A percentile compares a stretch with the other conserved stretches of the same genome.
Evolutionary conservation across 345 rosid species (phyloP).

Genomic region (Sonneratia alba): DNA sequence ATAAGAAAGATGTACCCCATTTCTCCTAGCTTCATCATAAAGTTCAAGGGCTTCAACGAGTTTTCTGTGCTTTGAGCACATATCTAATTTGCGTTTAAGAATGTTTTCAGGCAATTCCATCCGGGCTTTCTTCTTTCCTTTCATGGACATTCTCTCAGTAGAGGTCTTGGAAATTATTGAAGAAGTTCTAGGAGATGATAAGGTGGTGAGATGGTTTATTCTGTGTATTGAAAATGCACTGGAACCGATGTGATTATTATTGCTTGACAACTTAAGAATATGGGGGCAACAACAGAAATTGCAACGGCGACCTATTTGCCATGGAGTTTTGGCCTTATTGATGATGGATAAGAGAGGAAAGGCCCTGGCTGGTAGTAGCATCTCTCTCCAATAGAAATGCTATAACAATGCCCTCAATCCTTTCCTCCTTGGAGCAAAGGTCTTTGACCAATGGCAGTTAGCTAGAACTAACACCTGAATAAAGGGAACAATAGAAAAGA

Average conservation of each 20-base stretch:
- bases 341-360: slow-evolving; percentile 12
- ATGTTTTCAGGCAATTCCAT: slow-evolving; percentile 51
- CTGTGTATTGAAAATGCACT: slow-evolving; percentile 15
- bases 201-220: slow-evolving; percentile 29
- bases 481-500: not conserved
- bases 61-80: slow-evolving; percentile 56
- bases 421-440: not conserved
- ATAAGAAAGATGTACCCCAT: slow-evolving; percentile 35
- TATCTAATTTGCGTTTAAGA: slow-evolving; percentile 46
- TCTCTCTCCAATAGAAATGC: not conserved
- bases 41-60: slow-evolving; percentile 65
- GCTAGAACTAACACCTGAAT: not conserved
- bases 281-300: slow-evolving; percentile 10
- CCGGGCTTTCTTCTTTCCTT: slow-evolving; percentile 37
- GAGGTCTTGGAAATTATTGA: slow-evolving; percentile 9
- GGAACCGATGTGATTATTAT: slow-evolving; percentile 10
- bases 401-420: not conserved
- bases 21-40: slow-evolving; percentile 62
- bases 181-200: slow-evolving; percentile 24
- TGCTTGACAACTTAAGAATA: slow-evolving; percentile 7
- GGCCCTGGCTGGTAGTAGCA: slow-evolving; percentile 4
- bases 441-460: not conserved
- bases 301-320: not conserved
- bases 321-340: slow-evolving; percentile 1
- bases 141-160: slow-evolving; percentile 22